Evolutionary conservation across 768 basidiomycete genomes (phyloP).

Genomic region (Kondoa malvinella): DNA sequence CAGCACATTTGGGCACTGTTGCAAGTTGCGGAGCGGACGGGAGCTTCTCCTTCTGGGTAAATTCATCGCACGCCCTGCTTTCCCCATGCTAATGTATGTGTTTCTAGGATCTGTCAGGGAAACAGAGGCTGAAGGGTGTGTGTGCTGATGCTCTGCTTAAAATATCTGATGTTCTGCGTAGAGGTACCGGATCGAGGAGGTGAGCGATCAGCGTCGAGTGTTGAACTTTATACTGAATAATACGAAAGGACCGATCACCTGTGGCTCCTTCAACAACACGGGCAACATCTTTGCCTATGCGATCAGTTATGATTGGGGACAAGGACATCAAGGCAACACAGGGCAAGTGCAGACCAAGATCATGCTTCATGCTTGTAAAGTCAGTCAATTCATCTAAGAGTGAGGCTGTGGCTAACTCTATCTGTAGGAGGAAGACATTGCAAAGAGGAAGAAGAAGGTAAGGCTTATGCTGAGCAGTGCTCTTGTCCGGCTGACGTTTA

Average conservation of each 20-base stretch:
- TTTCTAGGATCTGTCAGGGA: constrained; percentile 40
- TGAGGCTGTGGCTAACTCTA: background rate
- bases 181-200: constrained; percentile 28
- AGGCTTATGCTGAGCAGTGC: too few species aligned
- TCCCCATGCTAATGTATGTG: background rate
- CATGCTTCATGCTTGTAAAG: constrained; percentile 2
- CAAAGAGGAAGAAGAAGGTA: background rate
- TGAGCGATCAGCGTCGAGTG: too few species aligned
- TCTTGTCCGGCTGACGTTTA: too few species aligned
- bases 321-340: constrained; percentile 1
- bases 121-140: constrained; percentile 75
- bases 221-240: too few species aligned
- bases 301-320: constrained; percentile 30
- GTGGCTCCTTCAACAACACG: constrained; percentile 69
- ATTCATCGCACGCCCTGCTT: constrained; percentile 28
- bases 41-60: constrained; percentile 85
- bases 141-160: background rate
- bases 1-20: constrained; percentile 72
- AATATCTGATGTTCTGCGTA: background rate
- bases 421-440: constrained; percentile 2
- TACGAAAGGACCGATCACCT: constrained; percentile 66
- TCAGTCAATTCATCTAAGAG: background rate
- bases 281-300: constrained; percentile 83
- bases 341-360: background rate
- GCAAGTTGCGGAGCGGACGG: constrained; percentile 66